Evolutionary conservation across 2,329 filamentous ascomycete genomes (phyloP).

Genomic region (Knufia fluminis): DNA sequence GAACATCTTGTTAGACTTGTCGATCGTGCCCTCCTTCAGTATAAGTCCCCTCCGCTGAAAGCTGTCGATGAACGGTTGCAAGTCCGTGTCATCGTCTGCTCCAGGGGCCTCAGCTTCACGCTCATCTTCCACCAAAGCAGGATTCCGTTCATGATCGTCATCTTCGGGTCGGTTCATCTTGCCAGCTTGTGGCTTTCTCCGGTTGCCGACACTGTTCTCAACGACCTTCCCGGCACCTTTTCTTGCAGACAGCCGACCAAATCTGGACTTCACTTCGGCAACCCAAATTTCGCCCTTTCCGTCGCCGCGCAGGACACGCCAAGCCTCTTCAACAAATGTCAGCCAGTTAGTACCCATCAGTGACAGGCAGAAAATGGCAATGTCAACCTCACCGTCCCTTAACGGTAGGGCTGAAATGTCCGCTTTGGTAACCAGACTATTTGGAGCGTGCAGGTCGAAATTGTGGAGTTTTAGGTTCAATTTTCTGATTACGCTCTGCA

Average conservation of each 20-base stretch:
- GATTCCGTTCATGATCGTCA: slow-evolving; percentile 42
- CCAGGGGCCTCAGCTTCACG: slow-evolving; percentile 37
- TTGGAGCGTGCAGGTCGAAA: slow-evolving; percentile 76
- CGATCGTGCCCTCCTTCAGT: slow-evolving; percentile 63
- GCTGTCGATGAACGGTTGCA: slow-evolving; percentile 76
- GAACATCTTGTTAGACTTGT: slow-evolving; percentile 95
- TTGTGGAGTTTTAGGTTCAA: slow-evolving; percentile 68
- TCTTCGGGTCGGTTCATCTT: slow-evolving; percentile 33
- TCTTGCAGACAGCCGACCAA: slow-evolving; percentile 51
- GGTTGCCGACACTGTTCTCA: slow-evolving; percentile 61
- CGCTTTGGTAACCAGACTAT: slow-evolving; percentile 69
- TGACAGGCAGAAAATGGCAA: slow-evolving; percentile 90
- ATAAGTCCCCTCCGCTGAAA: slow-evolving; percentile 73
- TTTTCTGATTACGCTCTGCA: slow-evolving; percentile 48
- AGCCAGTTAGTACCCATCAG: slow-evolving; percentile 99
- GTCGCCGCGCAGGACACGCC: slow-evolving; percentile 80
- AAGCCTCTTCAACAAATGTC: slow-evolving; percentile 91
- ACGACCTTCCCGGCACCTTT: slow-evolving; percentile 39
- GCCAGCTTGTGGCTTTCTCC: slow-evolving; percentile 33
- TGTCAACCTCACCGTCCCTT: slow-evolving; percentile 63
- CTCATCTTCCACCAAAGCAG: slow-evolving; percentile 38
- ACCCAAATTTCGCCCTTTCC: slow-evolving; percentile 82
- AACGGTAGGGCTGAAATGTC: slow-evolving; percentile 82
- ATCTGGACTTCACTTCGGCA: slow-evolving; percentile 91
- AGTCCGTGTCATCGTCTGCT: slow-evolving; percentile 65